Evolutionary conservation across 2,329 filamentous ascomycete species (phyloP).

Genomic region (Neonectria hederae): DNA sequence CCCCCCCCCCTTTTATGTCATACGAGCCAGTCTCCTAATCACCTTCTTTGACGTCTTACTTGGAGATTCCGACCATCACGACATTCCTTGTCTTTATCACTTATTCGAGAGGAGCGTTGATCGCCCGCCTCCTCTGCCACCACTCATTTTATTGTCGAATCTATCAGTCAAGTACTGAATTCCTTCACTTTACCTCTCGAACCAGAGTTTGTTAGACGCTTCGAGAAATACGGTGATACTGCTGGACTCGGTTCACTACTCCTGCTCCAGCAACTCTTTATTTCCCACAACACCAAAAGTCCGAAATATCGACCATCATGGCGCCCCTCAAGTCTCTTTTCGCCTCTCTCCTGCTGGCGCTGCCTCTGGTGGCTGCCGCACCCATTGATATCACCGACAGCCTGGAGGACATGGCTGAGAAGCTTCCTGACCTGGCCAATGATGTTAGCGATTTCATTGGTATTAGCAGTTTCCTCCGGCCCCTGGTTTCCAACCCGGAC

Average conservation of each 20-base stretch:
- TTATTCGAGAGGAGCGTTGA: slow-evolving; percentile 46
- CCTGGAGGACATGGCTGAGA: slow-evolving; percentile 31
- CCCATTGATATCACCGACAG: slow-evolving; percentile 34
- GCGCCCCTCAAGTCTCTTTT: slow-evolving; percentile 39
- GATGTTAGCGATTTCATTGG: slow-evolving; percentile 26
- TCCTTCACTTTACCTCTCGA: slow-evolving; percentile 25
- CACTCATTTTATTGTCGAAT: slow-evolving; percentile 25
- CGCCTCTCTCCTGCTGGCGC: slow-evolving; percentile 36
- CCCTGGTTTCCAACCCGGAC: slow-evolving; percentile 59
- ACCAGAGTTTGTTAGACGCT: slow-evolving; percentile 31
- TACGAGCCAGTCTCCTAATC: slow-evolving; percentile 42
- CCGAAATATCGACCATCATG: slow-evolving; percentile 38
- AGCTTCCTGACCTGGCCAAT: slow-evolving; percentile 23
- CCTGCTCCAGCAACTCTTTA: slow-evolving; percentile 24
- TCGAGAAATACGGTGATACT: slow-evolving; percentile 39
- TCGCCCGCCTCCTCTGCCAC: slow-evolving; percentile 41
- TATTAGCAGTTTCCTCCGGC: slow-evolving; percentile 45
- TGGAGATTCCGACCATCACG: slow-evolving; percentile 26
- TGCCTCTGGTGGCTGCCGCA: slow-evolving; percentile 42
- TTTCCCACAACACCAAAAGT: slow-evolving; percentile 20
- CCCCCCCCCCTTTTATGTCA: slow-evolving; percentile 32
- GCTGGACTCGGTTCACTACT: slow-evolving; percentile 44
- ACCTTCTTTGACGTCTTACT: slow-evolving; percentile 38
- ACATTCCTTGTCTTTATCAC: slow-evolving; percentile 30
- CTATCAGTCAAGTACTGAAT: slow-evolving; percentile 21